phyloP scores from a whole-genome alignment of 2,329 filamentous ascomycete species.

The Cylindrodendrum hubeiense region DNA sequence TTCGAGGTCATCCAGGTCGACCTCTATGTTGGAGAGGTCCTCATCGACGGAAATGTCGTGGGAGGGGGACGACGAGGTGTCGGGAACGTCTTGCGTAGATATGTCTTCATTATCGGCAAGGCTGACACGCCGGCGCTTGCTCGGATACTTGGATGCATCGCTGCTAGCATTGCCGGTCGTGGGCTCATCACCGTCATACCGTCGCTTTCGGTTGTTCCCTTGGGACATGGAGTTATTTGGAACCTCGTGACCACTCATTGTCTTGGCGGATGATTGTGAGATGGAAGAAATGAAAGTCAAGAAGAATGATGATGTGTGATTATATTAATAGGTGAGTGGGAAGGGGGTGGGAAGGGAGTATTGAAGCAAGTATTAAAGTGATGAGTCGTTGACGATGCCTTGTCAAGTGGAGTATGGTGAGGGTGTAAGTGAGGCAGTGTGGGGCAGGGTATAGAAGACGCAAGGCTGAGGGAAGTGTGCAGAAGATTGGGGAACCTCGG shows the following conservation, averaged over 20 bases:
- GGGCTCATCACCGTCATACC: background rate
- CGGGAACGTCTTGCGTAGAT: background rate
- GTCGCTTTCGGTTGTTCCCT: slow-evolving; percentile 1
- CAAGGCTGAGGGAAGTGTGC: background rate
- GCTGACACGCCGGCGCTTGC: slow-evolving; percentile 1
- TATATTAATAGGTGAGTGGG: background rate
- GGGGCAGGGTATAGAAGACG: background rate
- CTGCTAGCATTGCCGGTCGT: background rate
- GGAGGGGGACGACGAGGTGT: background rate
- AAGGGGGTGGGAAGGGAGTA: background rate
- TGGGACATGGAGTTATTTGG: slow-evolving; percentile 2
- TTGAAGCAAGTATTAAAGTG: background rate
- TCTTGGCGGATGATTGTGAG: background rate
- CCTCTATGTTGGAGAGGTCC: slow-evolving; percentile 12
- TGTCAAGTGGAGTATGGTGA: background rate
- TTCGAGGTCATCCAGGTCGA: slow-evolving; percentile 22
- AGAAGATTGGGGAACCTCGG: background rate
- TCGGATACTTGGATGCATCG: no score
- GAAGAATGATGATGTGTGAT: background rate
- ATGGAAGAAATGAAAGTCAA: background rate
- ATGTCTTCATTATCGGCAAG: background rate
- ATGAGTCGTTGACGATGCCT: background rate
- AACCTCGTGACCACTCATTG: background rate
- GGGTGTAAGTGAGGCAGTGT: background rate
- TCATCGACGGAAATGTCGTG: background rate